Conservation (phyloP, 257 asterid species). For the Osmanthus fragrans region DNA sequence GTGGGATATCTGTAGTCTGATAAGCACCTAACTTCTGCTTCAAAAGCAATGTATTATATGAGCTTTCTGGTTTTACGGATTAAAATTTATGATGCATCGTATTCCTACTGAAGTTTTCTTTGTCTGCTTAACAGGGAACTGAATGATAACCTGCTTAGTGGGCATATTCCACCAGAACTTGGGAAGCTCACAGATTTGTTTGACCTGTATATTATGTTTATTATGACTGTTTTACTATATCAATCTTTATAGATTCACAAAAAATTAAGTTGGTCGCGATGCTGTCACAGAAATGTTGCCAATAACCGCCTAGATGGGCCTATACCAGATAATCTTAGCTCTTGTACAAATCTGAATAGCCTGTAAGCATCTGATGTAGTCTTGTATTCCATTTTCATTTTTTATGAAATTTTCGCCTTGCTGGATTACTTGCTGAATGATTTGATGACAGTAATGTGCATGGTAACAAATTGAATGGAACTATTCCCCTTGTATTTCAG, state of each 20-base stretch:
- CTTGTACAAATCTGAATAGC: constrained; percentile 91
- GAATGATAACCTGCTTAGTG: constrained; percentile 80
- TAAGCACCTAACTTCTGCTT: background rate
- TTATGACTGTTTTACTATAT: background rate
- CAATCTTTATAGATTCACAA: background rate
- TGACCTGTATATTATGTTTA: constrained; percentile 61
- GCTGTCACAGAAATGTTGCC: constrained; percentile 76
- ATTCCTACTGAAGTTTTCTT: no score
- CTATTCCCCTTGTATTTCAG: constrained; percentile 72
- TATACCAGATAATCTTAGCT: constrained; percentile 88
- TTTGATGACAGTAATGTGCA: constrained; percentile 64
- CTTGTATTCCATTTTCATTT: no score
- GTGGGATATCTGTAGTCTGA: background rate
- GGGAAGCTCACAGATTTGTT: constrained; percentile 90
- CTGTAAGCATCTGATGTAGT: constrained; percentile 57
- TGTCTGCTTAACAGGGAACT: constrained; percentile 55
- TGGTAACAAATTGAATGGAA: constrained; percentile 81
- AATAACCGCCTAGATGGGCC: constrained; percentile 78
- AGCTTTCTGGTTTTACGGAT: background rate
- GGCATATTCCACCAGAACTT: constrained; percentile 81
- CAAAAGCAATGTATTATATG: background rate
- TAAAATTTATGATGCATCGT: background rate
- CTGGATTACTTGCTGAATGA: background rate
- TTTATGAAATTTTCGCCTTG: background rate
- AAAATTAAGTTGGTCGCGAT: background rate